Percentiles rank a stretch among this genome's conserved stretches.
Evolutionary conservation across 441 rosid genomes (phyloP).

Genomic region (Pelargonium australe): DNA sequence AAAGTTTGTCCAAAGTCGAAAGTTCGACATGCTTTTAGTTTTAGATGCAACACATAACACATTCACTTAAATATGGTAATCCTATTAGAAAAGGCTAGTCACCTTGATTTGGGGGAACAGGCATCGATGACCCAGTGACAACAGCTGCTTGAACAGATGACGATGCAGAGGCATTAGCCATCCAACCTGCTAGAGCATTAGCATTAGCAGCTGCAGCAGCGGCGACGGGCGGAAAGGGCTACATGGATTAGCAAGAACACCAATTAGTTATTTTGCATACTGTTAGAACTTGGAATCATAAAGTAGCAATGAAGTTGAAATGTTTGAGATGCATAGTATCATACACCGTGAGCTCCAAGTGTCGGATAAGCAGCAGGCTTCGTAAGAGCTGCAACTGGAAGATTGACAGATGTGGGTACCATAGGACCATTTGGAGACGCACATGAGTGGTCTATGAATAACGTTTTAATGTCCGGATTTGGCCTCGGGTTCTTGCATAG

Average conservation of each 20-base stretch:
- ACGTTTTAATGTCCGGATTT: constrained; percentile 78
- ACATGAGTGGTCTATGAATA: constrained; percentile 70
- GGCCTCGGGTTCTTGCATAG: constrained; percentile 76
- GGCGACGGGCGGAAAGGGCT: constrained; percentile 57
- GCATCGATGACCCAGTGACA: constrained; percentile 40
- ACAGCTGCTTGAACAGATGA: constrained; percentile 47
- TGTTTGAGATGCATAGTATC: constrained; percentile 19
- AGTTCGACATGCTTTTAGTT: background rate
- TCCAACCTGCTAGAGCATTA: constrained; percentile 72
- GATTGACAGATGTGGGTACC: constrained; percentile 68
- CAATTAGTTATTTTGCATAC: constrained; percentile 14
- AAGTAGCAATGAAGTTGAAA: constrained; percentile 7
- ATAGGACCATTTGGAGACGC: constrained; percentile 63
- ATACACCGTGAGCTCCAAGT: constrained; percentile 58
- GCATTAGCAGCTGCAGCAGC: constrained; percentile 62
- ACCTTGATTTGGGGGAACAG: constrained; percentile 84
- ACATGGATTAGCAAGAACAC: constrained; percentile 25
- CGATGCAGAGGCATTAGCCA: constrained; percentile 62
- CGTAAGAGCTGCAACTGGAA: constrained; percentile 52
- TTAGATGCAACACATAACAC: background rate
- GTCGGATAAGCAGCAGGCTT: constrained; percentile 64
- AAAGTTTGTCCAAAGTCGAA: constrained; percentile 4
- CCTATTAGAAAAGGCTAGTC: constrained; percentile 16
- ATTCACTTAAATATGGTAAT: background rate
- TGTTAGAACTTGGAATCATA: constrained; percentile 10